Evolutionary conservation across 805 yeast species (phyloP).

Genomic region (Saccharomycopsis vini): DNA sequence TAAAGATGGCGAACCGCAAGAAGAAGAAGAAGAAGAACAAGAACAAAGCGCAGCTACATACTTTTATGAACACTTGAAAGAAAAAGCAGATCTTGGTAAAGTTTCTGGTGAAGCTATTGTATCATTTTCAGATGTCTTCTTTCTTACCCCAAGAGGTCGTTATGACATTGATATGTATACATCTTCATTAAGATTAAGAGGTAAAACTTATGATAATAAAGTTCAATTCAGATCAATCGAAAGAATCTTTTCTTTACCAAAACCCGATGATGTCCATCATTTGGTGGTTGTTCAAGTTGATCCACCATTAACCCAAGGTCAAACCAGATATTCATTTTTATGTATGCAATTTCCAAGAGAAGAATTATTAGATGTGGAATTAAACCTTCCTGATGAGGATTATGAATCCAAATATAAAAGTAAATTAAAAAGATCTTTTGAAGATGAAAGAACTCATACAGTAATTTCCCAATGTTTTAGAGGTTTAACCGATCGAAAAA

Average conservation of each 20-base stretch:
- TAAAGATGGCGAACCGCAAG: constrained; percentile 22
- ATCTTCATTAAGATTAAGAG: constrained; percentile 79
- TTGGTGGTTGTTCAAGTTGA: constrained; percentile 83
- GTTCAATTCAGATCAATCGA: constrained; percentile 84
- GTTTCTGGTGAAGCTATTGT: constrained; percentile 93
- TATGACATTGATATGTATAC: constrained; percentile 93
- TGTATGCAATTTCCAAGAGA: constrained; percentile 83
- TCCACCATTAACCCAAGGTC: constrained; percentile 97
- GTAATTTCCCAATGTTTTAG: constrained; percentile 83
- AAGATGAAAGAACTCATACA: constrained; percentile 72
- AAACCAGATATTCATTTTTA: constrained; percentile 88
- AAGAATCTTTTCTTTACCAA: constrained; percentile 85
- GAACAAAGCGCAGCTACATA: constrained; percentile 69
- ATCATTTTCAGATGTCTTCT: constrained; percentile 81
- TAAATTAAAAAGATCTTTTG: constrained; percentile 57
- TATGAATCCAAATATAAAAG: constrained; percentile 68
- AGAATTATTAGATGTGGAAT: constrained; percentile 84
- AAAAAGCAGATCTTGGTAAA: constrained; percentile 89
- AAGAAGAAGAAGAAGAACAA: constrained; percentile 29
- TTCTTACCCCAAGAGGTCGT: constrained; percentile 97
- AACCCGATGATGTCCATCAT: constrained; percentile 89
- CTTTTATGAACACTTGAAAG: constrained; percentile 86
- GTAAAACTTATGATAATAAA: constrained; percentile 96
- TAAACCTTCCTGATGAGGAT: constrained; percentile 77
- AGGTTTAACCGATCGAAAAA: constrained; percentile 82